Evolutionary conservation across 805 yeast genomes (phyloP).

Genomic region (Lipomyces sp.): DNA sequence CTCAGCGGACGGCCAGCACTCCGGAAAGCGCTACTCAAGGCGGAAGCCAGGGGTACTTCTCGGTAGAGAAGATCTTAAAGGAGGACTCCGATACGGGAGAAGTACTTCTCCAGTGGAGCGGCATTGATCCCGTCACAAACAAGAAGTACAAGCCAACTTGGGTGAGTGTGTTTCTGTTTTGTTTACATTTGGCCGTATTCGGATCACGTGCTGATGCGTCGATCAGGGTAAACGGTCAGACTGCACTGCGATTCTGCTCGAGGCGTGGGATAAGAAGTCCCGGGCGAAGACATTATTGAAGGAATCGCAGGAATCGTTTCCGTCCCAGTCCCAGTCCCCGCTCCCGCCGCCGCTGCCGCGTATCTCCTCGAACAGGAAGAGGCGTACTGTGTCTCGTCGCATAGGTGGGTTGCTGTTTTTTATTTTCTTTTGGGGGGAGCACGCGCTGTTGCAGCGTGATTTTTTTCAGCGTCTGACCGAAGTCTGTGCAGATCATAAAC

Average conservation of each 20-base stretch:
- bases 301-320: background rate
- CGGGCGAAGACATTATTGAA: background rate
- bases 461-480: no score
- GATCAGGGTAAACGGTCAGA: conserved; percentile 1
- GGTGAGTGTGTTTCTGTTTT: conserved; percentile 1
- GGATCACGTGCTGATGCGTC: background rate
- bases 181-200: background rate
- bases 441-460: no score
- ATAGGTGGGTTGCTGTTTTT: no score
- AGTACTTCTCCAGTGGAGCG: conserved; percentile 11
- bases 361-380: no score
- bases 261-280: background rate
- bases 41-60: background rate
- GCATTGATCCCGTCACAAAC: conserved; percentile 7
- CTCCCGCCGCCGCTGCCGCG: no score
- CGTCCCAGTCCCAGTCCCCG: background rate
- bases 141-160: conserved; percentile 10
- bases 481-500: no score
- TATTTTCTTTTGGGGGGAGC: no score
- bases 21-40: no score
- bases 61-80: conserved; percentile 4
- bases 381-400: no score
- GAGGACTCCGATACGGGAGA: background rate
- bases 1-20: no score
- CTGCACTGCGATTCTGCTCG: background rate